Evolutionary conservation across 2,329 filamentous ascomycete genomes (phyloP).

Genomic region (Epichloe sylvatica): DNA sequence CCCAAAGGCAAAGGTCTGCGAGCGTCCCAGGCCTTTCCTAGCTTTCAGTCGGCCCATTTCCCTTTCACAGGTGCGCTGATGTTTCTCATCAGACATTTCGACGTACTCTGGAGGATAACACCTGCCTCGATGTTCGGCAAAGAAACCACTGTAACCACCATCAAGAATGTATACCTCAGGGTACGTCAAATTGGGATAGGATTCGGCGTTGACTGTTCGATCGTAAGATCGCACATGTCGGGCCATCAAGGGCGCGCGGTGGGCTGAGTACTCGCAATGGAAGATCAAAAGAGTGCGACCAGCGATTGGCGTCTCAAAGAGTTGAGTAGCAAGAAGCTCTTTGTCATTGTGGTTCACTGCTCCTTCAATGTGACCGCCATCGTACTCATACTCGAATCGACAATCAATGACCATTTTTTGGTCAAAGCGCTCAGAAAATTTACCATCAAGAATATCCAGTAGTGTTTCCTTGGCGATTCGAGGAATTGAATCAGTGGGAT

Average conservation of each 20-base stretch:
- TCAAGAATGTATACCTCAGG: conserved; percentile 96
- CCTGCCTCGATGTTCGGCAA: conserved; percentile 58
- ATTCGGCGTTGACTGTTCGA: conserved; percentile 68
- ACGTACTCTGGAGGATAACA: conserved; percentile 95
- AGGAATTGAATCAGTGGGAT: conserved; percentile 73
- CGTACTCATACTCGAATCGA: conserved; percentile 96
- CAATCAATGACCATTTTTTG: conserved; percentile 86
- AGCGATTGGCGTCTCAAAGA: conserved; percentile 56
- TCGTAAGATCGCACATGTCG: conserved; percentile 84
- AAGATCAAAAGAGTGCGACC: conserved; percentile 74
- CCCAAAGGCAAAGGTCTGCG: conserved; percentile 92
- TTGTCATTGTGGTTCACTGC: conserved; percentile 97
- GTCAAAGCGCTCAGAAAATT: conserved; percentile 62
- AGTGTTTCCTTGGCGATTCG: conserved; percentile 73
- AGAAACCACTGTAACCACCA: conserved; percentile 92
- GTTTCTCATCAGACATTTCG: conserved; percentile 86
- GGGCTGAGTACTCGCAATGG: conserved; percentile 96
- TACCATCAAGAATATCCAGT: conserved; percentile 74
- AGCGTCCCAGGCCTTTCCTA: conserved; percentile 69
- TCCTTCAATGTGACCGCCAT: conserved; percentile 85
- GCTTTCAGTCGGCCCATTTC: conserved; percentile 89
- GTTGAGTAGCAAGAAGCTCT: conserved; percentile 63
- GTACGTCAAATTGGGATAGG: conserved; percentile 81
- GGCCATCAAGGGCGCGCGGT: conserved; percentile 91
- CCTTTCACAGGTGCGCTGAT: conserved; percentile 84